Base-by-base conservation (phyloP, 2,329 filamentous ascomycete genomes). In the Neonectria punicea region DNA sequence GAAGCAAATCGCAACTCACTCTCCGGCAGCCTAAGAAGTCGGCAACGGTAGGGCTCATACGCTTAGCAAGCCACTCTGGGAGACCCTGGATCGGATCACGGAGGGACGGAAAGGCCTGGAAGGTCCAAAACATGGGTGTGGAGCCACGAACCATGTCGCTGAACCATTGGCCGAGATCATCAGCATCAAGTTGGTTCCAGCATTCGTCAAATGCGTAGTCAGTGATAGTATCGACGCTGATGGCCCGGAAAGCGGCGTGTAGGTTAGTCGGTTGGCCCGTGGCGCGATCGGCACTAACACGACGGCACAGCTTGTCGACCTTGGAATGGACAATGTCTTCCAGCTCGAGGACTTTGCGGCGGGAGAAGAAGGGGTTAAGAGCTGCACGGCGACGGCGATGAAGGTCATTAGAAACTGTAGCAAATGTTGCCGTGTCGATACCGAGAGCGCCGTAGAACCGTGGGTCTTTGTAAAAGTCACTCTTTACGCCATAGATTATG, bases 361-460 rank as follows among this genome's bases (percentile, higher is more conserved):
- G 77, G 2, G 82, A 83, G 67, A 84, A 85, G 72, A 82, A 84
- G 0, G 74, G 76, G 59, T 77, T 81, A 53, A 85, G 63, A 2
- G 80, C 74, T 4, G 66, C 75, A 14, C 83, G 79, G 3, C 83
- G 79, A 18, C 76, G 71, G 2, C 80, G 79, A 65, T 85, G 83
- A 7, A 77, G 70, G 22, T 81, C 75, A 61, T 82, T 79, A 8
- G 74, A 68, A n/a, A 79, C 71, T 0, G 81, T 84, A 7, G 46
- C 47, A 13, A 80, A 73, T 10, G 62, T 60, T 32, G 67, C 65
- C 4, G 50, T 64, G 30, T 73, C 70, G 13, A 68, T 63, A 16
- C 71, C 71, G 44, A 62, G 63, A 20, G 53, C 63, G 49, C 63
- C 58, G 10, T 62, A 65, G 57, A 61, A 60, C 3, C 56, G 51